These are phyloP conservation scores for Puccinia hordei DNA, from an alignment of 1,284 basidiomycete genomes.

Conservation along the genomic window DNA sequence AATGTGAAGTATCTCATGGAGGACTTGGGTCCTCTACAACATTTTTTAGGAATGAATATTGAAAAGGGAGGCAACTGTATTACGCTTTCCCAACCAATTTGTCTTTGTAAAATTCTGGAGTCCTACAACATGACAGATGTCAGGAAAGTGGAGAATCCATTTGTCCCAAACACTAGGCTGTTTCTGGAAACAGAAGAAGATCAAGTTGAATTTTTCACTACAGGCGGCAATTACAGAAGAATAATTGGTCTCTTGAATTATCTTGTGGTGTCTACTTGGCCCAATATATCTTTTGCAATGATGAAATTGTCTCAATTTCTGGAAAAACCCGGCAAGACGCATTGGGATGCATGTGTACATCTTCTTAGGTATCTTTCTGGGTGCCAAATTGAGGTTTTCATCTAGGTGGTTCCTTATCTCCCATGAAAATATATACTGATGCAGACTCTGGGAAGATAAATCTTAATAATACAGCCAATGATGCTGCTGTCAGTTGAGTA, in stretches of 20 bases:
- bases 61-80: background rate
- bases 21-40: background rate
- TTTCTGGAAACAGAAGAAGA: background rate
- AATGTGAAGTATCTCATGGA: background rate
- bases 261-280: background rate
- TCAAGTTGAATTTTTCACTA: background rate
- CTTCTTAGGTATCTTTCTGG: background rate
- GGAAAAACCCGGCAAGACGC: background rate
- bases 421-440: background rate
- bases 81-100: background rate
- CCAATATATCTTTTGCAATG: conserved; percentile 11
- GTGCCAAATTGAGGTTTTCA: background rate
- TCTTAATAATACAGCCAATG: too few species aligned
- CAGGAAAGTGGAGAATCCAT: background rate
- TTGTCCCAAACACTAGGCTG: background rate
- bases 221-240: background rate
- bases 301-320: background rate
- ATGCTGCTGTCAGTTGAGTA: too few species aligned
- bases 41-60: background rate
- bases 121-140: conserved; percentile 3
- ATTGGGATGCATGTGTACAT: conserved; percentile 1
- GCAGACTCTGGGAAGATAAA: too few species aligned
- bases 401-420: too few species aligned
- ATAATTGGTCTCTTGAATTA: background rate
- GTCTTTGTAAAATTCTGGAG: background rate